Evolutionary conservation across 78 protist genomes (phyloP).

Genomic region (Guillardia theta): DNA sequence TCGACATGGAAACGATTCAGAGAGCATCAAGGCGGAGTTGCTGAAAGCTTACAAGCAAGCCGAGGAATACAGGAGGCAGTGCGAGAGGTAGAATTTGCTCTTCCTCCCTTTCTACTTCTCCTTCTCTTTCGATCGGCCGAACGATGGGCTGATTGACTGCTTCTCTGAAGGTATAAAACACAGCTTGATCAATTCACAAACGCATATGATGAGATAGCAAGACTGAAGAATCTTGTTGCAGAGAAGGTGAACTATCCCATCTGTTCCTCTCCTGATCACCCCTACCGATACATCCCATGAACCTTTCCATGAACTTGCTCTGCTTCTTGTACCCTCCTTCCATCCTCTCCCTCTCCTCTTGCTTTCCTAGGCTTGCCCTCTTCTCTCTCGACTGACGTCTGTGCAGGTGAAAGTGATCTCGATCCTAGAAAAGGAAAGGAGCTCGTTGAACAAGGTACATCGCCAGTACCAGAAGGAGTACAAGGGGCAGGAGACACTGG

Average conservation of each 20-base stretch:
- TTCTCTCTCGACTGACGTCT: not conserved
- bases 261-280: no score
- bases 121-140: no score
- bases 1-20: not conserved
- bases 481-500: not conserved
- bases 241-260: not conserved
- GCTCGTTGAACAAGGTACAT: not conserved
- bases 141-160: no score
- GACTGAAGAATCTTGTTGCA: not conserved
- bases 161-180: no score
- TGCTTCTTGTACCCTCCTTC: no score
- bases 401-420: not conserved
- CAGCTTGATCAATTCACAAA: not conserved
- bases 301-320: no score
- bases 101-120: no score
- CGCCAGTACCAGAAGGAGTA: slow-evolving; percentile 15
- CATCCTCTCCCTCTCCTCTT: not conserved
- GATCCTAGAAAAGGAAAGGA: not conserved
- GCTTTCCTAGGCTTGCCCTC: not conserved
- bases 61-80: no score
- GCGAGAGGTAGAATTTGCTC: no score
- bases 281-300: no score
- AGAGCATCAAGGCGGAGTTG: not conserved
- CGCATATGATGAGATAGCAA: not conserved
- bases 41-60: slow-evolving; percentile 11